Base-by-base conservation (phyloP, 2,329 filamentous ascomycete genomes). In the Scorias spongiosa region DNA sequence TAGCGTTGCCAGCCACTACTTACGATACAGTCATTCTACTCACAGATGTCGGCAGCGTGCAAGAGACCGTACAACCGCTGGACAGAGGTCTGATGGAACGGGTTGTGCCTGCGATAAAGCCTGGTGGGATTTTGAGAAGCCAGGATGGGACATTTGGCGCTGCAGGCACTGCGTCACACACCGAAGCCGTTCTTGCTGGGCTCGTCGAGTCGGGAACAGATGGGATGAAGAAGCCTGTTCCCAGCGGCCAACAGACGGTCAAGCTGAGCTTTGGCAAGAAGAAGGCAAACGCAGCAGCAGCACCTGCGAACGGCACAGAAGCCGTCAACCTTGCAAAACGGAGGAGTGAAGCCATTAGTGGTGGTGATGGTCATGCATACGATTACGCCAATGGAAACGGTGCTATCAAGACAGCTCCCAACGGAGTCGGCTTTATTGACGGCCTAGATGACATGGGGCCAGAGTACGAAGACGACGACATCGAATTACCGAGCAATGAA, bases 21-120 rank as follows among this genome's bases (percentile, higher is more conserved):
- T 98, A 98, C 69, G 84, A 93, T 61, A 66, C 83, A 38, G 75
- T 96, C 38, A 75, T 95, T 40, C 74, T 98, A 43, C 78, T 96
- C 49, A 81, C 84, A 50, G 85, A 88, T 62, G 73, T 80, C 46
- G 79, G 85, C 57, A 78, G 79, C 51, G 71, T 78, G 40, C 55
- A 62, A 47, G 82, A 88, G 62, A 78, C 76, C 29, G 66, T 76
- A 32, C 67, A 69, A 26, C 67, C 89, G 36, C 71, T 94, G 40
- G 67, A 70, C 46, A 71, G 86, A 41, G 69, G 78, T 46, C 73
- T 89, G 7, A 80, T 89, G 56, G 69, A 71, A 40, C 71, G 72
- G 37, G 66, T 95, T 28, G 80, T 81, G n/a, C 68, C 73, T 4
- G 72, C 84, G 5, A 71, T 94, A 58, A 82, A 78, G 59, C 62